Evolutionary conservation across 805 yeast genomes (phyloP), one percentile per base, ranked within the genome.

Genomic region (Wickerhamiella occidentalis): DNA sequence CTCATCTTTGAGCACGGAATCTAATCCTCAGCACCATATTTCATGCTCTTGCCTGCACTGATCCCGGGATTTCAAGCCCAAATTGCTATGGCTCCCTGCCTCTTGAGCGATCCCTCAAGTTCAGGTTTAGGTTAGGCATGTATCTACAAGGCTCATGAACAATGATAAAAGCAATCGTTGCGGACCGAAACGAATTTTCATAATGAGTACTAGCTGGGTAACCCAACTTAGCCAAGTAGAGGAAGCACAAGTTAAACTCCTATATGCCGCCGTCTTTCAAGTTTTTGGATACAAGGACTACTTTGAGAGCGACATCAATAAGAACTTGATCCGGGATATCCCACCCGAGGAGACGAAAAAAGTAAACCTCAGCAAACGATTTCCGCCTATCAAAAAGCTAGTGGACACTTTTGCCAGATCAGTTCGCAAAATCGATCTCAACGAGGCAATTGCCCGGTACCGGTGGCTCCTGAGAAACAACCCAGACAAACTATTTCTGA

Each of bases 211-310:
- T 6, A n/a, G 38, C 23, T 37, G 41, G 41, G 26, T 22, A 8
- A 22, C 4, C 4, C 41, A 37, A 12, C 41, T 37, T 12, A 22
- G 26, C 38, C 28, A 29, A 4, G 21, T 43, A 5, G 46, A 43
- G 12, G 30, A 30, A 3, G 35, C 38, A 19, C 47, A 50, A 51
- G 21, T 28, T 9, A 23, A 35, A 15, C 37, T 45, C 4, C 5
- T 45, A 6, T 45, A 45, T 33, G 29, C 43, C 11, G 48, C 43
- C 11, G 28, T 45, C 17, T 45, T 35, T 17, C 6, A 25, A 13
- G 48, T 40, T n/a, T 40, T 45, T 37, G 47, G 47, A 2, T 19
- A 26, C n/a, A 23, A 18, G 19, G 46, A 43, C 17, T 33, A 19
- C 38, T 29, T 33, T 30, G 38, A 43, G 28, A 21, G 18, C 38